A percentile compares a stretch with the other conserved stretches of the same genome.
Conservation (phyloP, 164 flowering plant genomes). For the grape (Vitis vinifera) region ASM3070453v1 NC_081821.1:3192501-3193000, state of each 20-base stretch:
- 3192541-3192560: constrained; percentile 77
- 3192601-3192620: constrained; percentile 83
- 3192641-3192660: constrained; percentile 36
- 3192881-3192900: too few relatives aligned
- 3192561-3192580: constrained; percentile 78
- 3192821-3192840: background rate
- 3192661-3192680: constrained; percentile 70
- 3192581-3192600: constrained; percentile 64
- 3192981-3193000: too few relatives aligned
- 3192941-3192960: too few relatives aligned
- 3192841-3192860: too few relatives aligned
- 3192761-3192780: constrained; percentile 14
- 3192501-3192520: background rate
- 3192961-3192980: too few relatives aligned
- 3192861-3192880: too few relatives aligned
- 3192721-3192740: background rate
- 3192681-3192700: constrained; percentile 62
- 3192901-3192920: too few relatives aligned
- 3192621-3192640: constrained; percentile 50
- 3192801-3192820: constrained; percentile 10
- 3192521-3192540: constrained; percentile 61
- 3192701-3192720: constrained; percentile 15
- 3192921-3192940: too few relatives aligned
- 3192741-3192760: constrained; percentile 1
- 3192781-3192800: constrained; percentile 11